Percentiles rank a stretch among this genome's conserved stretches.
phyloP scores from a whole-genome alignment of 2,329 filamentous ascomycete genomes.

The Dothistroma pini region DNA sequence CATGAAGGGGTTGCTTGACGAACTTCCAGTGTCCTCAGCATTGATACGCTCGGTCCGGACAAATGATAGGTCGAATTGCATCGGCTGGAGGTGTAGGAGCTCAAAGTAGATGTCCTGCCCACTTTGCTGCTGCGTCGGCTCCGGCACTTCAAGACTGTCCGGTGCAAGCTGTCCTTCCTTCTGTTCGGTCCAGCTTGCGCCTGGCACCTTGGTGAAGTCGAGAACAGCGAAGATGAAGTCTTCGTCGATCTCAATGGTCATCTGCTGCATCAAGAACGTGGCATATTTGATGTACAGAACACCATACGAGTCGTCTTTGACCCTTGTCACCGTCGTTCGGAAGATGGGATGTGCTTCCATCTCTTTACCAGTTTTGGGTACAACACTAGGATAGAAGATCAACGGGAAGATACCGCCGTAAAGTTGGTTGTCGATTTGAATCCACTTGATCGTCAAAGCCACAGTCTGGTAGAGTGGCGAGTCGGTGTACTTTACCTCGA shows the following conservation, averaged over 20 bases:
- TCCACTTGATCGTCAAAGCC: constrained; percentile 92
- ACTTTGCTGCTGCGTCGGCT: constrained; percentile 77
- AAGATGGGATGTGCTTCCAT: constrained; percentile 95
- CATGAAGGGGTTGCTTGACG: constrained; percentile 88
- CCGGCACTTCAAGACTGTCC: constrained; percentile 84
- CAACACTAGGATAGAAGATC: constrained; percentile 93
- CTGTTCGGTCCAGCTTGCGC: constrained; percentile 80
- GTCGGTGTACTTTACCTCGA: constrained; percentile 86
- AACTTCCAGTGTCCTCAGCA: constrained; percentile 84
- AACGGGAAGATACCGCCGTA: constrained; percentile 99
- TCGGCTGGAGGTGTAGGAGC: constrained; percentile 91
- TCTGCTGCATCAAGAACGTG: constrained; percentile 87
- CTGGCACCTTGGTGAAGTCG: constrained; percentile 90
- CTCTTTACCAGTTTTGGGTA: constrained; percentile 93
- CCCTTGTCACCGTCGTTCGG: constrained; percentile 83
- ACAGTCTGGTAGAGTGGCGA: constrained; percentile 92
- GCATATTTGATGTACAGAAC: constrained; percentile 99
- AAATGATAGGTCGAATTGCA: constrained; percentile 96
- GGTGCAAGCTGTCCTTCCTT: constrained; percentile 85
- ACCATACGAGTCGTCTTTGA: constrained; percentile 98
- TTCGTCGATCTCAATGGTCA: constrained; percentile 96
- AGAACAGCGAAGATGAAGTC: constrained; percentile 96
- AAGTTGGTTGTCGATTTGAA: constrained; percentile 97
- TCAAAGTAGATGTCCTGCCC: constrained; percentile 98
- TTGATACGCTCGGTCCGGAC: constrained; percentile 96